Percentiles rank a stretch among this genome's conserved stretches.
Conservation (phyloP, 2,329 filamentous ascomycete genomes). For the Huntiella moniliformis region DNA sequence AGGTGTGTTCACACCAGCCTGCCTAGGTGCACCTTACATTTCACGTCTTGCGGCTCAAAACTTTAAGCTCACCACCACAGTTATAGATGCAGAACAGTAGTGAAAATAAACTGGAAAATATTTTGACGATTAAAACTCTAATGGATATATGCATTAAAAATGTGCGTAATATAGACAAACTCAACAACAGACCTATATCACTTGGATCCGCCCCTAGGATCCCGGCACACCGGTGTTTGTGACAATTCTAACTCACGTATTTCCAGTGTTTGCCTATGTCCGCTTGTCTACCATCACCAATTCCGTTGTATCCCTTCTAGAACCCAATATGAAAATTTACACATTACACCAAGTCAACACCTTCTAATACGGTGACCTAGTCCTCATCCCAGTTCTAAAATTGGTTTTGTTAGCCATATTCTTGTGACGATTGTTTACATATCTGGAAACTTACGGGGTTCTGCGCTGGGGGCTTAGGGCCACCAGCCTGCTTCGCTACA, state of each 20-base stretch:
- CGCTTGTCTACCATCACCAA: not conserved
- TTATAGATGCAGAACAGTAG: conserved; percentile 17
- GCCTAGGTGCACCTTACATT: conserved; percentile 46
- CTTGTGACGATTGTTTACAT: not conserved
- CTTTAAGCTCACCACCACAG: conserved; percentile 40
- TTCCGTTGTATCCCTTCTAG: not conserved
- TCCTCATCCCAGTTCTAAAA: conserved; percentile 44
- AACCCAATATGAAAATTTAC: conserved; percentile 10
- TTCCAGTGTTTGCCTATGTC: conserved; percentile 2
- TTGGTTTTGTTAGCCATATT: conserved; percentile 16
- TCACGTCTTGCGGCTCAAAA: conserved; percentile 42
- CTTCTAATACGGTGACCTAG: conserved; percentile 18
- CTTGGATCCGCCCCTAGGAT: not conserved
- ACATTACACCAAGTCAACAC: conserved; percentile 13
- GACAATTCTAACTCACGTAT: conserved; percentile 7
- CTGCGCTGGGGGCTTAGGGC: conserved; percentile 87
- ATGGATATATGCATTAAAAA: conserved; percentile 12
- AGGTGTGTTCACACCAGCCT: conserved; percentile 54
- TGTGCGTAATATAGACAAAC: conserved; percentile 6
- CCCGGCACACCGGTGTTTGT: conserved; percentile 8
- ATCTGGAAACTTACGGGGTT: conserved; percentile 47
- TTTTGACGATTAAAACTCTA: conserved; percentile 8
- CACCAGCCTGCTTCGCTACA: conserved; percentile 88
- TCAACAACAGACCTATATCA: conserved; percentile 5
- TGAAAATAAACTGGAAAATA: conserved; percentile 1